These are phyloP conservation scores for Grosmannia huntii DNA, from an alignment of 2,329 filamentous ascomycete species.

Conservation along the genomic window DNA sequence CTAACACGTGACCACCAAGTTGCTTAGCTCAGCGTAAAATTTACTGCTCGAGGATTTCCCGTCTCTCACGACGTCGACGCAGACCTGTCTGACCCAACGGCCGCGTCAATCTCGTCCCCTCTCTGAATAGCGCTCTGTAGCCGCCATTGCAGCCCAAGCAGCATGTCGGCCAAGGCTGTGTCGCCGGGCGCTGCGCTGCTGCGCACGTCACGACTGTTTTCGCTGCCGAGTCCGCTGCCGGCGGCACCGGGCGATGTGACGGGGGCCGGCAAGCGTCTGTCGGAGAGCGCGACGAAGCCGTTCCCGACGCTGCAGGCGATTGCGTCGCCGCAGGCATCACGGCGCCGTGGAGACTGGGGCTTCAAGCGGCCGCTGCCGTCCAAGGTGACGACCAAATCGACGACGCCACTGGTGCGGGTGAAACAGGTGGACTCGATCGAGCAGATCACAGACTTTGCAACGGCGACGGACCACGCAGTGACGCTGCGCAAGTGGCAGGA, in stretches of 20 bases:
- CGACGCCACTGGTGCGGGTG: constrained; percentile 64
- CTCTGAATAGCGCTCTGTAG: background rate
- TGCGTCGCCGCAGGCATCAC: constrained; percentile 59
- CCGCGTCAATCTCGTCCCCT: background rate
- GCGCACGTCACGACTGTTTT: constrained; percentile 80
- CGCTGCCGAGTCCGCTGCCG: constrained; percentile 65
- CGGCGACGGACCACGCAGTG: constrained; percentile 67
- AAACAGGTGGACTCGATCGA: constrained; percentile 73
- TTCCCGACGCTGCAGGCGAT: constrained; percentile 79
- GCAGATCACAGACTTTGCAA: constrained; percentile 79
- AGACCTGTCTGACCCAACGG: background rate
- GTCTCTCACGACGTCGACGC: background rate
- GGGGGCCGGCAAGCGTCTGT: constrained; percentile 35
- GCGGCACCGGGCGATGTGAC: constrained; percentile 39
- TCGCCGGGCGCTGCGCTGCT: constrained; percentile 59
- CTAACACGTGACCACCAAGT: background rate
- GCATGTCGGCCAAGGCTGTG: constrained; percentile 22
- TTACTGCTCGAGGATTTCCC: background rate
- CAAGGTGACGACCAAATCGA: constrained; percentile 57
- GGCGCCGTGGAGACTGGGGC: constrained; percentile 78
- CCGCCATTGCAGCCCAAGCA: background rate
- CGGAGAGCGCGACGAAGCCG: constrained; percentile 58
- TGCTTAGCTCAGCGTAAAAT: background rate
- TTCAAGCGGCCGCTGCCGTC: constrained; percentile 74
- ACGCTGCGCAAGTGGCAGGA: constrained; percentile 81